Evolutionary conservation across 257 asterid species (phyloP).

Genomic region (Cinchona pubescens): DNA sequence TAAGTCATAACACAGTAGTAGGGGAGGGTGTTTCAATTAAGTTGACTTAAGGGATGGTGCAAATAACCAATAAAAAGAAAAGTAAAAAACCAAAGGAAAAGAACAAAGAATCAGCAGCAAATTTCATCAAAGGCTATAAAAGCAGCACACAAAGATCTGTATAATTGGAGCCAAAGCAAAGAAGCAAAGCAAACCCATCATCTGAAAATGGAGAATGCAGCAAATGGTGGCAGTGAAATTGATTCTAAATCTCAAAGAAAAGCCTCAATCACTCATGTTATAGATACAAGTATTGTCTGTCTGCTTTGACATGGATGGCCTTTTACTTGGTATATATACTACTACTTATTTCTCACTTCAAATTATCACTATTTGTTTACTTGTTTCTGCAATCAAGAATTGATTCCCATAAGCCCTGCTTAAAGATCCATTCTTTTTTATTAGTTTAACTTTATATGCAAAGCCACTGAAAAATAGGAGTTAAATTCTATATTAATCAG

Average conservation of each 20-base stretch:
- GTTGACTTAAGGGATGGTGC: background rate
- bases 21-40: too few relatives aligned
- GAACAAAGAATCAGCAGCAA: background rate
- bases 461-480: too few relatives aligned
- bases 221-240: slow-evolving; percentile 7
- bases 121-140: background rate
- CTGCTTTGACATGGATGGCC: slow-evolving; percentile 99
- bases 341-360: background rate
- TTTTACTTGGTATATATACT: slow-evolving; percentile 67
- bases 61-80: background rate
- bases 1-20: too few relatives aligned
- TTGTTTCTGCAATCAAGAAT: background rate
- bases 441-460: too few relatives aligned
- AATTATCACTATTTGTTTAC: background rate
- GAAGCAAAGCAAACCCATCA: background rate
- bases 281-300: too few relatives aligned
- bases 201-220: slow-evolving; percentile 43
- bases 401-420: background rate
- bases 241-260: slow-evolving; percentile 26
- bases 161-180: background rate
- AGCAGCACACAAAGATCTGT: too few relatives aligned
- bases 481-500: too few relatives aligned
- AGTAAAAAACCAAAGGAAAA: background rate
- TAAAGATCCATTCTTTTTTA: too few relatives aligned
- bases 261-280: slow-evolving; percentile 68